Evolutionary conservation across 306 rosid genomes (phyloP), one percentile per base, ranked within the genome.

Genomic region (Sesbania bispinosa): DNA sequence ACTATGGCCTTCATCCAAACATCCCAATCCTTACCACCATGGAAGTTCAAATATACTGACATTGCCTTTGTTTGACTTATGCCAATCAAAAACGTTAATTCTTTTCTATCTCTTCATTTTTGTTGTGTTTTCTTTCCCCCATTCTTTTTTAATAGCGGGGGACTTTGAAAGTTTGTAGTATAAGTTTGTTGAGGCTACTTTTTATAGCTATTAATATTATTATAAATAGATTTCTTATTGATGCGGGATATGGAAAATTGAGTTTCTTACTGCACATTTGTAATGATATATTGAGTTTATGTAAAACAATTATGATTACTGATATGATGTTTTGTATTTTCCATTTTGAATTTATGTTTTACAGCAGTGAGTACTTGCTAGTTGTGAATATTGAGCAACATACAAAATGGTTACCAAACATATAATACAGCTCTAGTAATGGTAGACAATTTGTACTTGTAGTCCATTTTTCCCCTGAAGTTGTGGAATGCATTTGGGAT

Each of bases 91-190:
- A 52, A 52, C 50, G 14, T 41, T 32, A 26, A 11, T 42, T 32
- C 18, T 59, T 51, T n/a, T 63, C 20, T 48, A 63, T 55, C 54
- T 35, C 18, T 39, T 65, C 68, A 69, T 20, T 70, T 47, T 58
- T 71, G 39, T 69, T 29, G 21, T 41, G 39, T 36, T 69, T 30
- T 27, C 24, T 70, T 77, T 74, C 73, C 79, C 85, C 77, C 39
- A 19, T 20, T 36, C 6, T 62, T 60, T 72, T 62, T 8, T 50
- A 62, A 65, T 58, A 73, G 62, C 10, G 36, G 83, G 80, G 78
- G 77, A 68, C 45, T 61, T 35, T 36, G 77, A 69, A 76, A 57
- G 74, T 73, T 76, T 79, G 85, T 79, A 81, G 48, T 59, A 32
- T 26, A 32, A 71, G 24, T 19, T 67, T 72, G 71, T 42, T 10